Conservation (phyloP, 306 rosid species). For the Senna siamea region DNA sequence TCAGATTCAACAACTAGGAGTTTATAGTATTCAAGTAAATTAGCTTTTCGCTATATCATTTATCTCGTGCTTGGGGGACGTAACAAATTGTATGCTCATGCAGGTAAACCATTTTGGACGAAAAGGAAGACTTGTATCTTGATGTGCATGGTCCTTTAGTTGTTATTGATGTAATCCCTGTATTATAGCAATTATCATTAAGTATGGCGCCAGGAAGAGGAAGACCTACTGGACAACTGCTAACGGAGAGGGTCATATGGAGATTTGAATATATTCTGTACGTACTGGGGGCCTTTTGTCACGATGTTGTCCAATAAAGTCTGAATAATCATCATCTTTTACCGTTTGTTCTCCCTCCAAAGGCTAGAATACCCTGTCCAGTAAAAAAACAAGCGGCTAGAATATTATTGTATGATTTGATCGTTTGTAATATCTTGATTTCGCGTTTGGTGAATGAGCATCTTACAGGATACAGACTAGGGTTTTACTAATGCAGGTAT, state of each 20-base stretch:
- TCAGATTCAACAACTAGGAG: not conserved
- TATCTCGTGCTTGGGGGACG: not conserved
- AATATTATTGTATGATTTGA: not conserved
- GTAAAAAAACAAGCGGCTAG: too few species aligned
- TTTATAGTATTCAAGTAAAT: not conserved
- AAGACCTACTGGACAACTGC: not conserved
- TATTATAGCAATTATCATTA: not conserved
- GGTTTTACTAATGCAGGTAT: not conserved
- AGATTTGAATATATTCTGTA: too few species aligned
- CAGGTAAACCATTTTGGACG: slow-evolving; percentile 41
- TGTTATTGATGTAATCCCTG: not conserved
- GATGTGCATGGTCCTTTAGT: not conserved
- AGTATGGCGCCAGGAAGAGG: not conserved
- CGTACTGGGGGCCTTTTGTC: too few species aligned
- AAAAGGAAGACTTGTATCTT: slow-evolving; percentile 2
- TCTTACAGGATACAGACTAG: not conserved
- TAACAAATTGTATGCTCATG: slow-evolving; percentile 3
- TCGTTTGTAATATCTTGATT: not conserved
- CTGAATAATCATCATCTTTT: not conserved
- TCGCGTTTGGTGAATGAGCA: not conserved
- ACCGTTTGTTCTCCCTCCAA: not conserved
- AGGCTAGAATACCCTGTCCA: not conserved
- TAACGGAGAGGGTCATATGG: too few species aligned
- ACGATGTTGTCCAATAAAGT: too few species aligned
- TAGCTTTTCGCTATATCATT: not conserved